Evolutionary conservation across 345 rosid species (phyloP).

Genomic region (Eucalyptus sideroxylon): DNA sequence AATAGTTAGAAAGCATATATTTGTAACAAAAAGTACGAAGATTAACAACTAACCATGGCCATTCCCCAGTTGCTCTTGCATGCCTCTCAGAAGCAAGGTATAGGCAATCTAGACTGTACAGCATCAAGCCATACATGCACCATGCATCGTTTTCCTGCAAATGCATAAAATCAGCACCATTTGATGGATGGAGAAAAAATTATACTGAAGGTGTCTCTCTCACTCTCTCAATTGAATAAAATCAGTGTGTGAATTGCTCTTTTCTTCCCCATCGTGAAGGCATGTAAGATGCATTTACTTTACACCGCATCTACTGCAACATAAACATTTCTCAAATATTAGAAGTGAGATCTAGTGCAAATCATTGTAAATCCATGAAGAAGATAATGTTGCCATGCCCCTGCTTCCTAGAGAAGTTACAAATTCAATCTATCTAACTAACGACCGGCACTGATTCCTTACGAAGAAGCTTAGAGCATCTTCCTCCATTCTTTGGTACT

Average conservation of each 20-base stretch:
- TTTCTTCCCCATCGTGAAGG: neutral
- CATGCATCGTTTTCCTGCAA: slow-evolving; percentile 68
- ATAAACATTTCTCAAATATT: neutral
- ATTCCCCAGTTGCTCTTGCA: slow-evolving; percentile 76
- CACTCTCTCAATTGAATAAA: neutral
- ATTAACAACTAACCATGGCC: slow-evolving; percentile 52
- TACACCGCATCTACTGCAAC: neutral
- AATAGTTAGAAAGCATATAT: neutral
- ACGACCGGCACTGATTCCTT: neutral
- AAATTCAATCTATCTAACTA: neutral
- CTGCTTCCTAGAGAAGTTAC: neutral
- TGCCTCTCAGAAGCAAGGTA: slow-evolving; percentile 59
- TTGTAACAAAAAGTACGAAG: neutral
- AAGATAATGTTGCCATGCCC: neutral
- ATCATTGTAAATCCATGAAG: neutral
- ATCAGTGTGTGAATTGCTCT: neutral
- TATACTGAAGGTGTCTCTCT: neutral
- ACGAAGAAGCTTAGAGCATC: neutral
- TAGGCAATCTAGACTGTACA: slow-evolving; percentile 62
- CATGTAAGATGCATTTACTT: neutral
- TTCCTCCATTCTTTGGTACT: neutral
- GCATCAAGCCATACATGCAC: slow-evolving; percentile 63
- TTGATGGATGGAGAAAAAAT: neutral
- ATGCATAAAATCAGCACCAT: neutral
- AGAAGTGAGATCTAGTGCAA: neutral